Conservation (phyloP, 306 rosid genomes). For the Trifolium dubium region DNA sequence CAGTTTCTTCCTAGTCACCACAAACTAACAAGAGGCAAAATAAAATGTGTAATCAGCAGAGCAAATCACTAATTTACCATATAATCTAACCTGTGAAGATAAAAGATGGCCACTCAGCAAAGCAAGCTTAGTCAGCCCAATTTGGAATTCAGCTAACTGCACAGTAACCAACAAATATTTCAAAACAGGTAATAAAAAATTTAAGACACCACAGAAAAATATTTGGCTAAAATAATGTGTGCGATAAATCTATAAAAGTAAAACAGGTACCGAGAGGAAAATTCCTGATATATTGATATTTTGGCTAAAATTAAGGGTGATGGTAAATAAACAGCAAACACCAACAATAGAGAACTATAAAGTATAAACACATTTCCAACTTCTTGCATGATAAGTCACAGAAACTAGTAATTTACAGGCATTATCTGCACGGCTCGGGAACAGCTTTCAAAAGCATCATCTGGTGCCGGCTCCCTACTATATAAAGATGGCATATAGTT, state of each 20-base stretch:
- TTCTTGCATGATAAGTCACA: conserved; percentile 25
- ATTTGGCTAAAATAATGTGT: conserved; percentile 13
- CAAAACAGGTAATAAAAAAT: conserved; percentile 31
- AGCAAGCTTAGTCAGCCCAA: conserved; percentile 93
- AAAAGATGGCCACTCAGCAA: conserved; percentile 76
- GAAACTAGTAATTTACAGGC: conserved; percentile 63
- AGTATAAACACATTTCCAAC: conserved; percentile 7
- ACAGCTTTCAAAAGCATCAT: conserved; percentile 93
- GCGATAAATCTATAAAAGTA: conserved; percentile 24
- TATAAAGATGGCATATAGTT: conserved; percentile 31
- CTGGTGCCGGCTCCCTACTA: conserved; percentile 61
- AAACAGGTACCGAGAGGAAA: conserved; percentile 11
- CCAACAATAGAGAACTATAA: conserved; percentile 5
- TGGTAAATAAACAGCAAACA: conserved; percentile 26
- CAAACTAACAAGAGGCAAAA: conserved; percentile 26
- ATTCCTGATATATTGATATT: conserved; percentile 11
- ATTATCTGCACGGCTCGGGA: conserved; percentile 80
- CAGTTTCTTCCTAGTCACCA: conserved; percentile 1
- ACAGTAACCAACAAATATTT: conserved; percentile 31
- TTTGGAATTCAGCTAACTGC: conserved; percentile 94
- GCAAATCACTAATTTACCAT: conserved; percentile 16
- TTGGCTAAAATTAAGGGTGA: conserved; percentile 5
- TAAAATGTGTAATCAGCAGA: conserved; percentile 37
- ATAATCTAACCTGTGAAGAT: conserved; percentile 75
- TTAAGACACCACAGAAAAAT: conserved; percentile 8